Conservation (phyloP, 352 stramenopile species). For the Paralagenidium karlingii region DNA sequence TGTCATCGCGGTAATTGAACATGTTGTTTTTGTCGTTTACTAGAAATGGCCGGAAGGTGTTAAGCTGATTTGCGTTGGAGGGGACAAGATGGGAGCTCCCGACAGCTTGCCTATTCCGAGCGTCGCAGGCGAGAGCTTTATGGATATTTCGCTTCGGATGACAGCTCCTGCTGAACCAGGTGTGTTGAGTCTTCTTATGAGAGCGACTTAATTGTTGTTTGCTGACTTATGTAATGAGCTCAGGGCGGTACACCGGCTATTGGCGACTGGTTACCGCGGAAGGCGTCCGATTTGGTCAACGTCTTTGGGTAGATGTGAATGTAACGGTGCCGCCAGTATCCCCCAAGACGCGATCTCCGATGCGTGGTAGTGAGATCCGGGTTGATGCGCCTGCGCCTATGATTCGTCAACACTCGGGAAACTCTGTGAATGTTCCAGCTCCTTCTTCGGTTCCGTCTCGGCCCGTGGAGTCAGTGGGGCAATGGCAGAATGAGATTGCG, state of each 20-base stretch:
- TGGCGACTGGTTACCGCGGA: slow-evolving; percentile 76
- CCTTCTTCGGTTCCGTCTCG: too few species aligned
- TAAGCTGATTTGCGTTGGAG: slow-evolving; percentile 50
- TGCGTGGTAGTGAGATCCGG: slow-evolving; percentile 13
- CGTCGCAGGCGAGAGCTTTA: slow-evolving; percentile 43
- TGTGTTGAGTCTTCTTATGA: too few species aligned
- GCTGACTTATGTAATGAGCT: too few species aligned
- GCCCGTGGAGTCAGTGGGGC: too few species aligned
- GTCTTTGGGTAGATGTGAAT: slow-evolving; percentile 82
- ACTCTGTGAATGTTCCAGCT: slow-evolving; percentile 14
- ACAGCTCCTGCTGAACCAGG: slow-evolving; percentile 36
- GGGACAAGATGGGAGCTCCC: slow-evolving; percentile 60
- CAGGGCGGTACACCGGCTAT: slow-evolving; percentile 84
- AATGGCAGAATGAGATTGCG: slow-evolving; percentile 31
- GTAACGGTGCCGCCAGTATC: slow-evolving; percentile 35
- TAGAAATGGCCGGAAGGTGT: slow-evolving; percentile 61
- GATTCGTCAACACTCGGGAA: slow-evolving; percentile 5
- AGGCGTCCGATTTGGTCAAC: slow-evolving; percentile 75
- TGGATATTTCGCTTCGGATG: slow-evolving; percentile 69
- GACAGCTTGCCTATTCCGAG: slow-evolving; percentile 62
- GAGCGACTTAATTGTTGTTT: too few species aligned
- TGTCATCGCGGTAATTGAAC: too few species aligned
- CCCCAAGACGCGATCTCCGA: slow-evolving; percentile 10
- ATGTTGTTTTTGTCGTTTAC: too few species aligned
- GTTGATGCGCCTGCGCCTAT: slow-evolving; percentile 18